phyloP scores from a whole-genome alignment of 768 basidiomycete species.

The Mrakia blollopis region DNA sequence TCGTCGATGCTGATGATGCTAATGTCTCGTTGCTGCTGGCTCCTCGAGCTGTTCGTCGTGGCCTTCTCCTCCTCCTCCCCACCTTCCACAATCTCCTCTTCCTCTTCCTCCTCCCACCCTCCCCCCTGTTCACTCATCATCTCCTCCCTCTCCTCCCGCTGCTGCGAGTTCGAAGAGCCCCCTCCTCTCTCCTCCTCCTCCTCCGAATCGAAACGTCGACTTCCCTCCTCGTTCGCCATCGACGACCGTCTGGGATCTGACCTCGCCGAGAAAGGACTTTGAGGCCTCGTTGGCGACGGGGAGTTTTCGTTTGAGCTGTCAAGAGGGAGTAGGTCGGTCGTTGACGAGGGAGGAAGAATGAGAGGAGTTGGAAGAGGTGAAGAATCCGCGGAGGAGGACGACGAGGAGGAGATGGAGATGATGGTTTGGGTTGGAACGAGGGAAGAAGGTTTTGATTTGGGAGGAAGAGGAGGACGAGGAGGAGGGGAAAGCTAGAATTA shows the following conservation, averaged over 20 bases:
- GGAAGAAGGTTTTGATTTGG: background rate
- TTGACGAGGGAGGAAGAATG: background rate
- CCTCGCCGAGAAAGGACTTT: background rate
- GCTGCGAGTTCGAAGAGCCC: constrained; percentile 11
- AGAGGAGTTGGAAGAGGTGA: background rate
- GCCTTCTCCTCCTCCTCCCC: background rate
- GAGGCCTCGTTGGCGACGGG: background rate
- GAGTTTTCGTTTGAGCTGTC: constrained; percentile 7
- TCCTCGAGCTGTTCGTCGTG: background rate
- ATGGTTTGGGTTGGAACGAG: background rate
- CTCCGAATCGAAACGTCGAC: constrained; percentile 3
- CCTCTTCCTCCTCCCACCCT: background rate
- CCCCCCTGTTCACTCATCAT: background rate
- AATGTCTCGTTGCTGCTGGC: background rate
- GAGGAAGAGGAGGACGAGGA: background rate
- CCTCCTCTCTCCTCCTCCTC: constrained; percentile 1
- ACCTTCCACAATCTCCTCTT: no score
- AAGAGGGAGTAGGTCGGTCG: background rate
- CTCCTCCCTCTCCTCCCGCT: constrained; percentile 1
- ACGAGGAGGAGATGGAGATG: constrained; percentile 1
- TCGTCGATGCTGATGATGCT: constrained; percentile 3
- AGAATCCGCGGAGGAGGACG: background rate
- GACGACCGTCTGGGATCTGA: background rate
- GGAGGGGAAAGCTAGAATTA: background rate
- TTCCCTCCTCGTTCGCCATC: background rate